phyloP scores from a whole-genome alignment of 257 asterid genomes.

The Leonotis leonurus region DNA sequence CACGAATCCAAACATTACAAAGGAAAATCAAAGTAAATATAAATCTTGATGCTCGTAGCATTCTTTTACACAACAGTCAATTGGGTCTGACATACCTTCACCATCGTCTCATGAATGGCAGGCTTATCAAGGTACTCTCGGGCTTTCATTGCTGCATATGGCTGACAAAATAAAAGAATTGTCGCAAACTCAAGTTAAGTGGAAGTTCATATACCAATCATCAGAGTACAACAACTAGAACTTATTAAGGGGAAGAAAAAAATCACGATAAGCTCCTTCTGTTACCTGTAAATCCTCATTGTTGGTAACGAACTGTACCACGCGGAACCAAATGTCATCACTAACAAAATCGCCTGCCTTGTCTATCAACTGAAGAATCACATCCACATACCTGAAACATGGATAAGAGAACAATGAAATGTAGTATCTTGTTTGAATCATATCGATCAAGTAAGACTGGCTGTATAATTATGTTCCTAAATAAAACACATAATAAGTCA shows the following conservation, averaged over 20 bases:
- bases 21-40: slow-evolving; percentile 4
- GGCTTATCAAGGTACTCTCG: slow-evolving; percentile 89
- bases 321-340: slow-evolving; percentile 98
- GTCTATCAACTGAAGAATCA: slow-evolving; percentile 94
- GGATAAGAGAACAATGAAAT: neutral
- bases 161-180: slow-evolving; percentile 37
- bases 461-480: neutral
- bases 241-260: neutral
- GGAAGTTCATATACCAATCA: slow-evolving; percentile 11
- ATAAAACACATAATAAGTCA: neutral
- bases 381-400: slow-evolving; percentile 83
- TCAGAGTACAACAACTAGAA: slow-evolving; percentile 10
- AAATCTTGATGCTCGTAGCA: neutral
- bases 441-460: neutral
- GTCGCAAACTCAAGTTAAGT: slow-evolving; percentile 5
- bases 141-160: slow-evolving; percentile 90
- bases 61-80: neutral
- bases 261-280: slow-evolving; percentile 12
- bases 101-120: slow-evolving; percentile 95
- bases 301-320: slow-evolving; percentile 90
- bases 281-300: slow-evolving; percentile 89
- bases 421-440: neutral
- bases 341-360: slow-evolving; percentile 98
- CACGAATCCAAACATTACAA: neutral
- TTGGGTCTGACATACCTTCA: slow-evolving; percentile 51